Percentiles rank a stretch among this genome's conserved stretches.
These are phyloP conservation scores for Plasmodium vivax DNA, from an alignment of 169 alveolate species.

Conservation along the genomic window DNA sequence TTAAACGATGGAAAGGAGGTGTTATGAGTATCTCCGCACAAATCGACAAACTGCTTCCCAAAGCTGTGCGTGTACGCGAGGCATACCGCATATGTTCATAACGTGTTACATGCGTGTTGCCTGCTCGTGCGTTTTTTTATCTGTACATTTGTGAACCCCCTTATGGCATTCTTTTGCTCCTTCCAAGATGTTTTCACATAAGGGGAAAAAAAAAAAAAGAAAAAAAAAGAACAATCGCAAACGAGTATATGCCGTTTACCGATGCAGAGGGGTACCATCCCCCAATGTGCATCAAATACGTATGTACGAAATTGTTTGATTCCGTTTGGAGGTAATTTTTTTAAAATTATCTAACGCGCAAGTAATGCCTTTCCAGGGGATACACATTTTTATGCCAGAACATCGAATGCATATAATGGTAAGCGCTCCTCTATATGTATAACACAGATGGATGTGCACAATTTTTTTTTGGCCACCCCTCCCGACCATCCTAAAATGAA, in stretches of 20 bases:
- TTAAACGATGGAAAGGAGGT: background rate
- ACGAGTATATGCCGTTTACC: background rate
- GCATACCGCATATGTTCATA: background rate
- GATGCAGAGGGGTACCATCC: background rate
- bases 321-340: background rate
- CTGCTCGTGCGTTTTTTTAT: background rate
- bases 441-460: background rate
- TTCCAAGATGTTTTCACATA: background rate
- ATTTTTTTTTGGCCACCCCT: background rate
- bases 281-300: background rate
- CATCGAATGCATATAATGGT: background rate
- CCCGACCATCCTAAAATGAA: background rate
- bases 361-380: background rate
- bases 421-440: background rate
- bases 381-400: background rate
- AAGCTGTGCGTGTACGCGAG: background rate
- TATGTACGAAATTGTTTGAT: background rate
- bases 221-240: background rate
- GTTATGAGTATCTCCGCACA: background rate
- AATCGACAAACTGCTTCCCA: background rate
- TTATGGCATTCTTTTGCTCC: background rate
- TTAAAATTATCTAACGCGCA: background rate
- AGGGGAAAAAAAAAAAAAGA: background rate
- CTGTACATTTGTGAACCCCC: background rate
- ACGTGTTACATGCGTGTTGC: background rate